Evolutionary conservation across 306 rosid genomes (phyloP), one percentile per base, ranked within the genome.

Genomic region (Vigna hirtella): DNA sequence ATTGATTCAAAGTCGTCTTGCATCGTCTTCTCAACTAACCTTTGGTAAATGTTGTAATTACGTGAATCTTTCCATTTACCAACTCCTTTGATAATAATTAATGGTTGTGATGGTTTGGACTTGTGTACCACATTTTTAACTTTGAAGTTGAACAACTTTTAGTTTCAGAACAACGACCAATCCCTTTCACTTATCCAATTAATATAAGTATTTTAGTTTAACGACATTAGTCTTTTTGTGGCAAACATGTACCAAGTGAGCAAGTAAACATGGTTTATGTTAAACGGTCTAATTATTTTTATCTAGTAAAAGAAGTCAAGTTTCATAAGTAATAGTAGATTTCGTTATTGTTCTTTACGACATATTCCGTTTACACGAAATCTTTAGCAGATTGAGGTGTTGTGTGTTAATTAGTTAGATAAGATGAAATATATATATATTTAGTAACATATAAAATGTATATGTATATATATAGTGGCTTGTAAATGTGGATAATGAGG

Each of bases 401-500:
- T 28, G 22, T 28, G 40, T 6, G 63, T 18, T 84, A 55, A 70
- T 53, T 49, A 30, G 70, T 77, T 6, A 9, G 47, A 72, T 56
- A 49, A 24, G 12, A 4, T 32, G 5, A 30, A 2, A 30, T 30
- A 30, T 26, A 30, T 3, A 30, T 30, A 30, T 30, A 30, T 3
- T 28, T 28, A 28, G 32, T 28, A 28, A 30, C 5, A 30, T 4
- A 30, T 30, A 30, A 30, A 30, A 30, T 26, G 36, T 32, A 32
- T 34, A 34, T 34, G 0, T 32, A 40, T 40, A 7, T 40, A 40
- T 40, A 40, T 2, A 59, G 78, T 73, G 70, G 38, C 87, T 85
- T 85, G 86, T 72, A 73, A 81, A 74, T 40, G 58, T 78, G 87
- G 87, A 43, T 78, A 76, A 83, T 78, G 89, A 81, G 84, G 86